Evolutionary conservation across 257 asterid species (phyloP).

Genomic region (Solanum corneliomulleri): DNA sequence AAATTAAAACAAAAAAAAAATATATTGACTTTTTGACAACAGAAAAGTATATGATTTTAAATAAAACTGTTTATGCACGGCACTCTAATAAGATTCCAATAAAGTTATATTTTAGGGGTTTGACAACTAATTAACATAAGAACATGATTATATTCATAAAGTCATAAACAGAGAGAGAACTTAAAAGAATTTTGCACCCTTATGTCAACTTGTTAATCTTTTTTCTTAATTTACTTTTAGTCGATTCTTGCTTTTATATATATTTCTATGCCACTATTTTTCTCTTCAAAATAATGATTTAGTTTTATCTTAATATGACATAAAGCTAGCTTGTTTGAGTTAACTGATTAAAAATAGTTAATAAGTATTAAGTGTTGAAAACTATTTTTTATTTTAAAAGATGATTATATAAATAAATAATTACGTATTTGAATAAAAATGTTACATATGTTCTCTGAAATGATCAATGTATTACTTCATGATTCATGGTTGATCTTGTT

Average conservation of each 20-base stretch:
- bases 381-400: not conserved
- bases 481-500: too few relatives aligned
- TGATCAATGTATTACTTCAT: not conserved
- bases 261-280: not conserved
- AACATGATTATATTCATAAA: not conserved
- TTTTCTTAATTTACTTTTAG: not conserved
- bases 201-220: not conserved
- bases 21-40: not conserved
- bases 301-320: not conserved
- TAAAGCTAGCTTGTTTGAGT: not conserved
- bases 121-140: not conserved
- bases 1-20: not conserved
- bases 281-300: not conserved
- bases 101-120: not conserved
- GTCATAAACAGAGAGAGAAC: not conserved
- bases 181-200: not conserved
- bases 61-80: not conserved
- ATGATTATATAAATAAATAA: not conserved
- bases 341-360: not conserved
- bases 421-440: not conserved
- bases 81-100: not conserved
- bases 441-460: not conserved
- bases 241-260: not conserved
- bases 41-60: not conserved
- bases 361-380: not conserved